Conservation (phyloP, 2,329 filamentous ascomycete genomes). For the Fusarium algeriense region DNA sequence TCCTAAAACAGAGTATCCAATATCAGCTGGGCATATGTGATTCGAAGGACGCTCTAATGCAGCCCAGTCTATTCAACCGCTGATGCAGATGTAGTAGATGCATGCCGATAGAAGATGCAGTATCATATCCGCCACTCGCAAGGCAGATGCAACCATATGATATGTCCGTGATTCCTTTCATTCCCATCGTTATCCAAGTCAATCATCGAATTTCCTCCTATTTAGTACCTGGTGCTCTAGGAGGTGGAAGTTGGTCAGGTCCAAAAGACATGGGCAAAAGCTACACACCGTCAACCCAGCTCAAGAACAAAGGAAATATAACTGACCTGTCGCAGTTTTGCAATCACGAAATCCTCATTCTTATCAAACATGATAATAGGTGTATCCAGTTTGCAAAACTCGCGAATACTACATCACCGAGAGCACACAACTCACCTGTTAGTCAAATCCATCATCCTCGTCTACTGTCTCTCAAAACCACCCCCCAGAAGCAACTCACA, state of each 20-base stretch:
- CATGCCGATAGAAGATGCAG: not conserved
- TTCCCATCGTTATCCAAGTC: not conserved
- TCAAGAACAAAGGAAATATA: not conserved
- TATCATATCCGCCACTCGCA: not conserved
- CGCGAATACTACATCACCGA: constrained; percentile 70
- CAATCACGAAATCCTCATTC: constrained; percentile 77
- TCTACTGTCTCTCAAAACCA: not conserved
- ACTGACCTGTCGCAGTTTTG: constrained; percentile 75
- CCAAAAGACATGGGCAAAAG: constrained; percentile 77
- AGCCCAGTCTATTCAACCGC: constrained; percentile 11
- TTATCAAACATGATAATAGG: constrained; percentile 95
- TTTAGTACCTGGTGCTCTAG: constrained; percentile 32
- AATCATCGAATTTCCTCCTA: not conserved
- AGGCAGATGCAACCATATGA: not conserved
- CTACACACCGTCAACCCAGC: constrained; percentile 53
- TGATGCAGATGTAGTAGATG: not conserved
- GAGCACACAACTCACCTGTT: constrained; percentile 29
- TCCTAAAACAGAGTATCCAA: not conserved
- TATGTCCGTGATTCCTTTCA: not conserved
- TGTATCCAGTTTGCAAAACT: constrained; percentile 76
- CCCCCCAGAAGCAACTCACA: constrained; percentile 65
- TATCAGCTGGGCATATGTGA: constrained; percentile 6
- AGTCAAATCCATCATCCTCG: constrained; percentile 15
- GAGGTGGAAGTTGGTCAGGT: constrained; percentile 67
- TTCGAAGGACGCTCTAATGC: constrained; percentile 10